Evolutionary conservation across 2,329 filamentous ascomycete species (phyloP), one percentile per base, ranked within the genome.

Genomic region (Plectosphaerella sp.): DNA sequence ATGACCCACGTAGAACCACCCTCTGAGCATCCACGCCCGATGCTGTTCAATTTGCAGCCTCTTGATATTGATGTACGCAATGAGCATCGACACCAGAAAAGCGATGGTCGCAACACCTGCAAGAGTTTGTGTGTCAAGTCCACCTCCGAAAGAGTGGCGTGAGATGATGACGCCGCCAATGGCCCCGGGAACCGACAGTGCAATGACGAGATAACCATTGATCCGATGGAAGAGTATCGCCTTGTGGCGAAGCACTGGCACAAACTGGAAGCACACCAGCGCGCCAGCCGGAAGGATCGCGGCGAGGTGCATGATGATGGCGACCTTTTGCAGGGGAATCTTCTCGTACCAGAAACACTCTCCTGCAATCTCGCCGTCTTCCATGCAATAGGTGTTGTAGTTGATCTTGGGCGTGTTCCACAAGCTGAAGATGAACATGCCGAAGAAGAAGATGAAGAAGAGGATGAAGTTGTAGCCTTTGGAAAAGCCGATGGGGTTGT

Each of bases 31-130:
- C 82, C 82, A 86, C 3, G 79, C 79, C 1, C 83, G 73, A 54
- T 86, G 83, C 59, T 85, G 76, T 33, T 85, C 80, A 47, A 88
- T 80, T 59, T 85, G 82, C 2, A 85, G 64, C 2, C 71, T 67
- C 62, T 80, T 84, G 62, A 86, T 76, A 55, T 84, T 84, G 61
- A 77, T 68, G 33, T 74, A 76, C 1, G 80, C 77, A 43, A 84
- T 54, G 1, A 61, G 54, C 22, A 80, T 62, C 10, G 72, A 69
- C 1, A 63, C 56, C 0, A 75, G 62, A 2, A 79, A 78, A 9
- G 73, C 60, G 28, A 80, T 68, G 2, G 66, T 73, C 0, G 81
- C 59, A 0, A 73, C 49, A 0, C 74, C 74, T 0, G 76, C 62
- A 1, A 60, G 71, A 0, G 66, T 62, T 58, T 84, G 81, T 3